These are phyloP conservation scores for Fusarium compactum DNA, from an alignment of 2,329 filamentous ascomycete species.

Conservation along the genomic window DNA sequence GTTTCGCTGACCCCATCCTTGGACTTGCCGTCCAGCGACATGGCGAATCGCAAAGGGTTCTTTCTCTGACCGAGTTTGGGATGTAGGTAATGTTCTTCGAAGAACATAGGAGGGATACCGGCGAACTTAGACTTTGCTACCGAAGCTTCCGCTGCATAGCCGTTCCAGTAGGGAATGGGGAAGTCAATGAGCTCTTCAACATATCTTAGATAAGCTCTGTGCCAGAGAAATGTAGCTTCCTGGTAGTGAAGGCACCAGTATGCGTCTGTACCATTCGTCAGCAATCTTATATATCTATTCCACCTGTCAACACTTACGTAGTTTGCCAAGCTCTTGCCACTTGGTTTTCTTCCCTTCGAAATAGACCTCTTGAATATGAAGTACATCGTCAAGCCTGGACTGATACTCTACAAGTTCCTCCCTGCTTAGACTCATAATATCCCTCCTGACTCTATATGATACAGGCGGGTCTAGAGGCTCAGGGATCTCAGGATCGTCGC, in stretches of 20 bases:
- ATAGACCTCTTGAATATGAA: background rate
- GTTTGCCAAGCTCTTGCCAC: background rate
- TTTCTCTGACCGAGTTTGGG: background rate
- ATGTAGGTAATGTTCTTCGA: background rate
- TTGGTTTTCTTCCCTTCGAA: background rate
- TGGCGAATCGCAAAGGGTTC: background rate
- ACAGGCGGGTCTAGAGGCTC: background rate
- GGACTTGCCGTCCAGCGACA: background rate
- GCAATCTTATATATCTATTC: background rate
- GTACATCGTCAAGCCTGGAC: background rate
- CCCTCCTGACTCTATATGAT: background rate
- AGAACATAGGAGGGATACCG: background rate
- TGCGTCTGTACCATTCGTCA: background rate
- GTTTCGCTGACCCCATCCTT: background rate
- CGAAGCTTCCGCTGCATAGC: background rate
- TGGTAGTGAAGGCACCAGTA: conserved; percentile 1
- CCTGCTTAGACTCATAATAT: background rate
- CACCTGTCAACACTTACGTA: background rate
- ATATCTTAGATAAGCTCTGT: background rate
- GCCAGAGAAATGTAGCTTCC: background rate
- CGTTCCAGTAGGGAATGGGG: background rate
- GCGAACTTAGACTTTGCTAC: background rate
- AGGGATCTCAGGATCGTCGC: background rate
- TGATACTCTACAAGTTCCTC: background rate
- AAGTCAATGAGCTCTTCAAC: background rate